These are phyloP conservation scores for Neurospora sp. DNA, from an alignment of 495 filamentous ascomycete genomes.

Conservation along the genomic window DNA sequence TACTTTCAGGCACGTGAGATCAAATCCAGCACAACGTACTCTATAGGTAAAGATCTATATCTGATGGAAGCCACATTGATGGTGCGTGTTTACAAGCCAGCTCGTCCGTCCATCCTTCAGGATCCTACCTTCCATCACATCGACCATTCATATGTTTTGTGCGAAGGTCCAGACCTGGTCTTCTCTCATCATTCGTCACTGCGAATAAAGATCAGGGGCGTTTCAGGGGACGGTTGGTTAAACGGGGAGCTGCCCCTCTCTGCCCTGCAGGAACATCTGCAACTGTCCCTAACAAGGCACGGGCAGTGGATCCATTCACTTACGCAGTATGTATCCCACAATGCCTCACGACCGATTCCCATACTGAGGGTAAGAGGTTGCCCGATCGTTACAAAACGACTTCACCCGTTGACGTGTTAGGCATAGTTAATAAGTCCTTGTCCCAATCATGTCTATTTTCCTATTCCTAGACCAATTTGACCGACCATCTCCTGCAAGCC, in stretches of 20 bases:
- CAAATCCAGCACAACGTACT: too few relatives aligned
- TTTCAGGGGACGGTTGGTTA: not conserved
- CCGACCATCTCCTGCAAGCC: constrained; percentile 22
- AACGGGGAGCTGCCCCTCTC: not conserved
- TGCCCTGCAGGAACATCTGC: not conserved
- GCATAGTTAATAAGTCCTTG: not conserved
- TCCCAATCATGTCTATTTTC: constrained; percentile 15
- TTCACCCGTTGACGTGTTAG: not conserved
- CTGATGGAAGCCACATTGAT: not conserved
- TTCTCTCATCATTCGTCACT: not conserved
- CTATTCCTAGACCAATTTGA: constrained; percentile 16
- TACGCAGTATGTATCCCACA: not conserved
- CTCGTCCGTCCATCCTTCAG: not conserved
- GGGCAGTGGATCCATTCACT: not conserved
- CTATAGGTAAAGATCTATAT: too few relatives aligned
- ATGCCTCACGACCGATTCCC: not conserved
- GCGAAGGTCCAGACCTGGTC: not conserved
- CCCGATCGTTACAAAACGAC: not conserved
- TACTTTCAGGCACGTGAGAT: not conserved
- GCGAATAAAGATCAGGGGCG: not conserved
- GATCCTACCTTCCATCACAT: not conserved
- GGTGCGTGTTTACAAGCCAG: not conserved
- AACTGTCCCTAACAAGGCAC: not conserved
- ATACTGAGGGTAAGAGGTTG: not conserved
- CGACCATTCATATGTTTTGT: not conserved